Conservation (phyloP, 2,329 filamentous ascomycete genomes). For the Plenodomus lindquistii region DNA sequence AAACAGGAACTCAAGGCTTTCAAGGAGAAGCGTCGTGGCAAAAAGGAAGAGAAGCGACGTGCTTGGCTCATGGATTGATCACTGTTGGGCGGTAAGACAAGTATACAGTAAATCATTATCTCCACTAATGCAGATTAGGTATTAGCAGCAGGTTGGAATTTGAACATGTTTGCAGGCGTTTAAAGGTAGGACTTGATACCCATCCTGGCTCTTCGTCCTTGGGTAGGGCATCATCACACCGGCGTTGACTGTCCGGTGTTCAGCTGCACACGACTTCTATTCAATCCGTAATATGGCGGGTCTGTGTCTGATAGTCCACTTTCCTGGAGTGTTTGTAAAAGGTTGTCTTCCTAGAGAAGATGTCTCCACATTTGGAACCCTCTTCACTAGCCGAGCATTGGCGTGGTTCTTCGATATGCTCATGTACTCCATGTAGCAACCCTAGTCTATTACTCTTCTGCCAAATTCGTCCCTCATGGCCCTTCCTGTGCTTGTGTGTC, state of each 20-base stretch:
- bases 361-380: too few relatives aligned
- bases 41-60: slow-evolving; percentile 91
- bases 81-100: slow-evolving; percentile 33
- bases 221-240: neutral
- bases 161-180: neutral
- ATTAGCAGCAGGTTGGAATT: slow-evolving; percentile 4
- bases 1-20: slow-evolving; percentile 89
- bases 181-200: slow-evolving; percentile 22
- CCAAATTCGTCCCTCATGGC: too few relatives aligned
- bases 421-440: too few relatives aligned
- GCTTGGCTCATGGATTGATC: slow-evolving; percentile 85
- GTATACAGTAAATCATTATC: slow-evolving; percentile 20
- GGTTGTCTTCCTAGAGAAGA: too few relatives aligned
- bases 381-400: too few relatives aligned
- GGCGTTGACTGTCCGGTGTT: neutral
- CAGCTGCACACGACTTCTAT: neutral
- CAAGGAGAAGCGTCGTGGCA: slow-evolving; percentile 84
- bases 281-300: neutral
- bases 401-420: too few relatives aligned
- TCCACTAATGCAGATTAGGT: slow-evolving; percentile 35
- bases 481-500: neutral
- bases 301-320: neutral
- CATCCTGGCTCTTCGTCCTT: slow-evolving; percentile 1
- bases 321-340: neutral
- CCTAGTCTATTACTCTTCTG: too few relatives aligned